phyloP scores from a whole-genome alignment of 345 rosid species.

The Melastoma malabathricum region DNA sequence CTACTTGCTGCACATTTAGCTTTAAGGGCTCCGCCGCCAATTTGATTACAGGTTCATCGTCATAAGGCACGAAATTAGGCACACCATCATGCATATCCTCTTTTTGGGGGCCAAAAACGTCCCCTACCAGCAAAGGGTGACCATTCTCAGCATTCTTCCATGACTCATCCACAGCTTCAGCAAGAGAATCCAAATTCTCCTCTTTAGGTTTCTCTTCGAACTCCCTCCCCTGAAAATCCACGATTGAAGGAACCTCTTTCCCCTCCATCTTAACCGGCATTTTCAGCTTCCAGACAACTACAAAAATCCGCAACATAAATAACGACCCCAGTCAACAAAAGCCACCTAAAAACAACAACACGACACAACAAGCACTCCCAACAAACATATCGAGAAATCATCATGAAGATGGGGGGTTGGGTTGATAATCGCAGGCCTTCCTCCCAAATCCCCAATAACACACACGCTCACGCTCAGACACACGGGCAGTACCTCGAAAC shows the following conservation, averaged over 20 bases:
- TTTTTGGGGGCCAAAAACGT: conserved; percentile 5
- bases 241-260: background rate
- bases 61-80: conserved; percentile 7
- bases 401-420: too few relatives aligned
- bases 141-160: conserved; percentile 5
- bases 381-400: too few relatives aligned
- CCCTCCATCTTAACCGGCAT: conserved; percentile 7
- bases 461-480: too few relatives aligned
- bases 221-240: background rate
- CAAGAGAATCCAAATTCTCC: conserved; percentile 1
- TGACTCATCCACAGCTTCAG: conserved; percentile 2
- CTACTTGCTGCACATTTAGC: conserved; percentile 16
- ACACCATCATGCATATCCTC: conserved; percentile 11
- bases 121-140: conserved; percentile 8
- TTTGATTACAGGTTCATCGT: conserved; percentile 19
- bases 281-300: conserved; percentile 3
- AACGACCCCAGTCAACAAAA: too few relatives aligned
- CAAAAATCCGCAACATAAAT: too few relatives aligned
- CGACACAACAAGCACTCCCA: too few relatives aligned
- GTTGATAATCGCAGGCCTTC: too few relatives aligned
- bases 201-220: conserved; percentile 2
- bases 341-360: too few relatives aligned
- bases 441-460: too few relatives aligned
- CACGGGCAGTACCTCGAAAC: too few relatives aligned
- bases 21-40: conserved; percentile 16